Evolutionary conservation across 1,284 basidiomycete genomes (phyloP), one percentile per base, ranked within the genome.

Genomic region (Hymenochaete sp.): DNA sequence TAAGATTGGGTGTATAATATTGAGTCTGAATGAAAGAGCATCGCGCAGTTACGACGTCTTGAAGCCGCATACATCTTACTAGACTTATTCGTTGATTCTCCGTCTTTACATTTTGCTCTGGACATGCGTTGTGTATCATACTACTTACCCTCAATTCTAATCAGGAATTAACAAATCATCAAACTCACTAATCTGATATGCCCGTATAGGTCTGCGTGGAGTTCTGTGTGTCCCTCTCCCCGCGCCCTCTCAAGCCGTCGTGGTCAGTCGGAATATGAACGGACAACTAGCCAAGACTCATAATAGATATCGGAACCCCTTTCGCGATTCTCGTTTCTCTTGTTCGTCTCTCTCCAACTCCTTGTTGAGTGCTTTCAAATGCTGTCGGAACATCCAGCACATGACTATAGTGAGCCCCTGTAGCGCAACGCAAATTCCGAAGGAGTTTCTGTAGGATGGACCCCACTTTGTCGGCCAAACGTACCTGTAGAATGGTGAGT

Each of bases 361-460:
- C 52, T 56, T 52, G 53, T 71, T 71, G 49, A 66, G 48, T 2
- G 52, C 37, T 21, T 60, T 59, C 21, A 72, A 58, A 45, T 68
- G 66, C 45, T 52, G 52, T 51, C 68, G 65, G 60, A 77, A 72
- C 36, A 69, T 48, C 48, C 66, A 67, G 51, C 68, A 70, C 70
- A 78, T 71, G 7, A 66, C 50, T 19, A 75, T 70, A 6, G 62
- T 58, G 14, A 66, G 35, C 1, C 62, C 62, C 8, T 59, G 60
- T n/a, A 62, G 62, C 22, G 69, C 55, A 13, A 75, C 70, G 53
- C 72, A 75, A 29, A 79, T 75, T 3, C 53, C 61, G 48, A 67
- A 71, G 3, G 65, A 67, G 29, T 66, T 59, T 3, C 57, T 52
- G 50, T 71, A 72, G 0, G 64, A 65, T 2, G 65, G 67, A 2